Base-by-base conservation (phyloP, 805 yeast genomes). In the Metschnikowia rubicola region DNA sequence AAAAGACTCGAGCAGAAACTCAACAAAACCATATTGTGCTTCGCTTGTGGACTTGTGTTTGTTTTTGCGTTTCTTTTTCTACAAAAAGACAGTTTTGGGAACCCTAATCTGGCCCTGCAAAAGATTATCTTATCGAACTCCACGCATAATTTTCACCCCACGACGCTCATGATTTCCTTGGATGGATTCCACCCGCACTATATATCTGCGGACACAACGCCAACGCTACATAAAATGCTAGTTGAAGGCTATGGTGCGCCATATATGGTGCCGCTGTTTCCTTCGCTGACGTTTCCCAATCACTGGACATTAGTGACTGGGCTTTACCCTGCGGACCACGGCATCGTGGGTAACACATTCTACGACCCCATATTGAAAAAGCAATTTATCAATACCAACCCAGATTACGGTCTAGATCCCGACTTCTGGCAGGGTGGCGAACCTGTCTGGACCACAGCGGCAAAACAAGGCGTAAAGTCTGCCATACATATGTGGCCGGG, bases 401-500 rank as follows among this genome's bases (percentile, higher is more conserved):
- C 83, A 0, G 66, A 66, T 29, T 62, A 61, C 48, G 82, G 85
- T 3, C 60, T 79, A 26, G 74, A 78, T 52, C 79, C 76, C 34
- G 75, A 70, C 19, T 90, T 81, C 75, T 90, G 96, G 95, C 61
- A 56, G 37, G 92, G 90, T 21, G 96, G 96, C 21, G 94, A 88
- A 61, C 94, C 97, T 0, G 59, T 91, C 17, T 91, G 97, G 97
- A 68, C 75, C 30, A 87, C 95, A 1, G 89, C 92, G 0, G 71
- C 71, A 29, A 62, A 64, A 15, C 86, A 86, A 49, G 84, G 82
- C 6, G 75, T 84, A 2, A 68, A 68, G 3, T 66, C 85, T 5
- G 95, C 90, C 0, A 84, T 88, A n/a, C 96, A 90, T 64, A 90
- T 89, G 96, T 91, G 96, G 96, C 97, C 97, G 0, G 97, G 97